Base-by-base conservation (phyloP, 306 rosid genomes). In the Prinsepia uniflora region DNA sequence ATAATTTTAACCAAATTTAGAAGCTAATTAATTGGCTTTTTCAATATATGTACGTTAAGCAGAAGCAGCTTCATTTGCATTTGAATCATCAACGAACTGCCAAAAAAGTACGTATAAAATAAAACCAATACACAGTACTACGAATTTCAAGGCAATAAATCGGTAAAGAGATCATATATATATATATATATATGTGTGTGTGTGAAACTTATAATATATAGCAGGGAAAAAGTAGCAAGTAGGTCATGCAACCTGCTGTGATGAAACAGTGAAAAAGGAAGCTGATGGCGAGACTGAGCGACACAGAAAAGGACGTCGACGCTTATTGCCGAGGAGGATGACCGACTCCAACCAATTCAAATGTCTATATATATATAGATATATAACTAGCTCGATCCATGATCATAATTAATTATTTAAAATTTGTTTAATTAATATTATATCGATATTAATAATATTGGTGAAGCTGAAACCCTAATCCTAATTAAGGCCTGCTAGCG, bases 251-350 rank as follows among this genome's bases (percentile, higher is more conserved):
- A 3, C 36, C 36, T 30, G 36, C 36, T 30, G 36, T 30, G 36
- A 30, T 30, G 36, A 59, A 59, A 59, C 43, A 59, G 5, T 30
- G 19, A 59, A 36, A 59, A 34, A 43, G 43, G 43, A 1, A n/a
- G 11, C 13, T 6, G 13, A 14, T n/a, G 24, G 57, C 5, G 24
- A 53, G 10, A 34, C 34, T 10, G 6, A 22, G 20, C 6, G 10
- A 57, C 24, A 24, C 8, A 59, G 36, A 1, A 34, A 59, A 7
- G 44, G 9, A 56, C 40, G 30, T 24, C 2, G 43, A 59, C 44
- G 19, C 64, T 34, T 14, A 59, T 34, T 34, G 64, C 64, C 64
- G 44, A 14, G 64, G 64, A 59, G 41, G 58, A 53, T 7, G 53
- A 48, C 17, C 5, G n/a, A n/a, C 57, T n/a, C n/a, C 41, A 57